Evolutionary conservation across 495 filamentous ascomycete genomes (phyloP), one percentile per base, ranked within the genome.

Genomic region (Trichoderma virens): DNA sequence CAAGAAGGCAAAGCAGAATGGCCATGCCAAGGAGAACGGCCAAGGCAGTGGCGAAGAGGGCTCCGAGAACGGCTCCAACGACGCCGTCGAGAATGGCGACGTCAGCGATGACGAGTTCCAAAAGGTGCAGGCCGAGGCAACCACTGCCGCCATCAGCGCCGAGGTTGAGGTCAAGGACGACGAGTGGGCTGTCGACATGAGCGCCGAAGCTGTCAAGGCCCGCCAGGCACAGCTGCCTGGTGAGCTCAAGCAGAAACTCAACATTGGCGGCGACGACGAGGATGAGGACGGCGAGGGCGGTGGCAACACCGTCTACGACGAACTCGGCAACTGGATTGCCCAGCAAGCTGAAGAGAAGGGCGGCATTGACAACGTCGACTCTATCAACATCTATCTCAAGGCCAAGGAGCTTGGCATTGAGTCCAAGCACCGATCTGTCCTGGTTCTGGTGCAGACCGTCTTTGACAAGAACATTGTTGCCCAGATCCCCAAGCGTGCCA

Each of bases 371-470:
- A 84, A 92, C 30, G 83, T 98, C 65, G 85, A 87, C 70, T 90
- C 94, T 73, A 83, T 97, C 62, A 90, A 93, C 31, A 90, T 98
- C 76, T 97, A 96, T 73, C 78, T 91, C 79, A 97, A 98, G 81
- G 94, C 94, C 56, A 91, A 93, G 79, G 93, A 97, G 69, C 84
- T 97, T 61, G 93, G 94, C 71, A 95, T 98, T 67, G 93, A 97
- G 76, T 76, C 75, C 78, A 98, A 98, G 86, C 91, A 97, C 82
- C 91, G 88, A 79, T 97, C 95, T 60, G 79, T 96, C 54, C 84
- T 91, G 54, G 94, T 98, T 34, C 86, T 98, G 64, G 91, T 92
- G 45, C 91, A 96, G 81, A 92, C 91, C 69, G 81, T 98, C 69
- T 98, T 98, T 73, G 88, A 96, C 71, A 87, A 96, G 65, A 88